Evolutionary conservation across 176 grass and related monocot genomes (phyloP), one percentile per base, ranked within the genome.

Genomic region (Rhynchospora pubera): DNA sequence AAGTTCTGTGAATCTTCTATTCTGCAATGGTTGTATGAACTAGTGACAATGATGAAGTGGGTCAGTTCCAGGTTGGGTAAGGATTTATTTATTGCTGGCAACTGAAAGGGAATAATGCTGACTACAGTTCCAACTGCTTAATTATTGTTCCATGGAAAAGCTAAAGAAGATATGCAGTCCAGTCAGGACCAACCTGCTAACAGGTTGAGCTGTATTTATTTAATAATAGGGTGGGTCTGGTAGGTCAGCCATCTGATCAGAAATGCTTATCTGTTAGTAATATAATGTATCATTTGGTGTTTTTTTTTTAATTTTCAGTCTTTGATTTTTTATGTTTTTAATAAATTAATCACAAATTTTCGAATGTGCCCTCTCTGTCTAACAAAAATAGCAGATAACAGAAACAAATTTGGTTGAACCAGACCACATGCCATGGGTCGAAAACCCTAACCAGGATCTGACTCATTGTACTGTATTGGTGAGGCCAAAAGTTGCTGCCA

Each of bases 1-100:
- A 81, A 59, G 77, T 28, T 62, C 23, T 10, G 28, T 80, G 81
- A 60, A 53, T 85, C 66, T 91, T 59, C 21, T 12, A 73, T 92
- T 47, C 53, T 55, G 51, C 45, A 78, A 77, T 13, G 42, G 44
- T 42, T 24, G 43, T 12, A 23, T 73, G 45, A 50, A 73, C 51
- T 7, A 32, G 28, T 6, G 28, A 9, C 3, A 73, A 23, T 51
- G 4, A 19, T 73, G 69, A 23, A 73, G 5, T 21, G 10, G 69
- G 18, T 73, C 19, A 48, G 45, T 9, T 72, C n/a, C 42, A 72
- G 16, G 43, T 48, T 72, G 44, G 39, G 44, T 72, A n/a, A 72
- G 15, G 21, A 48, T 72, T 3, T 50, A 23, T 24, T 73, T 51
- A 9, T 50, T 73, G 69, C 5, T 47, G 39, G 69, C 9, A 70